Percentiles rank a stretch among this genome's conserved stretches.
Conservation (phyloP, 176 grass and related monocot species). For the Eleusine coracana region DNA sequence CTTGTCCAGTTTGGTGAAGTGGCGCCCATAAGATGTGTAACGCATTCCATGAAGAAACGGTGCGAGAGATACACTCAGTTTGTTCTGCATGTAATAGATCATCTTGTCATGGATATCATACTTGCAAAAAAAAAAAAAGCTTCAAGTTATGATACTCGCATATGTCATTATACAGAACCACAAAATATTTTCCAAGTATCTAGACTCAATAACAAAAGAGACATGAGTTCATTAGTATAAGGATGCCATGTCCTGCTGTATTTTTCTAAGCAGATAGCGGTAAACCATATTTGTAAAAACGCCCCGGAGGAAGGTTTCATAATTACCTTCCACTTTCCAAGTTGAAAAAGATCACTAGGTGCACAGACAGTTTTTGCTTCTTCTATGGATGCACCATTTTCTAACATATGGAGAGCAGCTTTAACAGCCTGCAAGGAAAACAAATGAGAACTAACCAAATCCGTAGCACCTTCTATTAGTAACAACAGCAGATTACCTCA, state of each 20-base stretch:
- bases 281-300: conserved; percentile 18
- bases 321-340: conserved; percentile 69
- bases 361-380: conserved; percentile 55
- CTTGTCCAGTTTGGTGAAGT: conserved; percentile 73
- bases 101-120: conserved; percentile 1
- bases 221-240: conserved; percentile 5
- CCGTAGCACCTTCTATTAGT: neutral
- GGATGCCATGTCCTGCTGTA: neutral
- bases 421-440: conserved; percentile 53
- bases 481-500: conserved; percentile 55
- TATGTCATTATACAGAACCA: neutral
- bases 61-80: conserved; percentile 59
- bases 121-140: neutral
- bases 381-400: conserved; percentile 55
- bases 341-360: conserved; percentile 53
- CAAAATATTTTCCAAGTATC: conserved; percentile 8
- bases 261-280: neutral
- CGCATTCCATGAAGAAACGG: conserved; percentile 79
- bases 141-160: neutral
- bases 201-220: neutral
- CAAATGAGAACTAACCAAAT: conserved; percentile 36
- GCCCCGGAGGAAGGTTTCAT: neutral
- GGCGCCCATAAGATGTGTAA: conserved; percentile 79
- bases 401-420: conserved; percentile 59
- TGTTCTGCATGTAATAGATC: conserved; percentile 50